Conservation (phyloP, 2,329 filamentous ascomycete genomes). For the Aspergillus udagawae region DNA sequence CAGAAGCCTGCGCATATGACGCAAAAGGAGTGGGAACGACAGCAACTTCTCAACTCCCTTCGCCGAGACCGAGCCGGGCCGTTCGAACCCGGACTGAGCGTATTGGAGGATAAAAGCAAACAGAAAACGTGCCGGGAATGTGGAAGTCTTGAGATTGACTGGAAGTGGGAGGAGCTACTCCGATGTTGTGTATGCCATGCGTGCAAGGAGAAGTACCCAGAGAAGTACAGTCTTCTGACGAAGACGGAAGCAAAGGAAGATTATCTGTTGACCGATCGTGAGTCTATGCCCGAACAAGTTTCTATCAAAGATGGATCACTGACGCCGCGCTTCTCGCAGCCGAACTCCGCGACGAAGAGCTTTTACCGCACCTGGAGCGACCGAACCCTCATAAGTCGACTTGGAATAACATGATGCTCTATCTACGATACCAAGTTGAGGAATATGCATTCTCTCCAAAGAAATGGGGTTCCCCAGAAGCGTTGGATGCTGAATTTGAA, state of each 20-base stretch:
- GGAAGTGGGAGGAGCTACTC: conserved; percentile 88
- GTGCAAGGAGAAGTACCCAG: conserved; percentile 86
- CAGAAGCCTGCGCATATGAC: conserved; percentile 85
- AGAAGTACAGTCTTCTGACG: conserved; percentile 91
- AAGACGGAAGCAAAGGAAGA: conserved; percentile 97
- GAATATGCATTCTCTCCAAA: conserved; percentile 77
- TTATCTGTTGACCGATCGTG: conserved; percentile 88
- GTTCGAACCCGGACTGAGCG: conserved; percentile 84
- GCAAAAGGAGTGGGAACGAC: conserved; percentile 81
- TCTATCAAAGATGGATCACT: not conserved
- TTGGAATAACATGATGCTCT: conserved; percentile 99
- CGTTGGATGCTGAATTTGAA: conserved; percentile 83
- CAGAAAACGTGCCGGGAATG: conserved; percentile 82
- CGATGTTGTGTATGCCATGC: conserved; percentile 67
- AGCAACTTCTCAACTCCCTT: conserved; percentile 70
- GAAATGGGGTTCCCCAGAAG: conserved; percentile 88
- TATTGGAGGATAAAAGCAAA: conserved; percentile 59
- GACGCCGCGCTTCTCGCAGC: conserved; percentile 46
- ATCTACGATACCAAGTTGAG: conserved; percentile 88
- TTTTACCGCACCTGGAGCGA: conserved; percentile 80
- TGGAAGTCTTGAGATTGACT: conserved; percentile 80
- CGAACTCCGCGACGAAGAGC: conserved; percentile 81
- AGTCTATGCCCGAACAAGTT: conserved; percentile 33
- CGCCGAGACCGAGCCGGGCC: conserved; percentile 71
- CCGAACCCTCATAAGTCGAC: conserved; percentile 95